A percentile compares a stretch with the other conserved stretches of the same genome.
Evolutionary conservation across 2,329 filamentous ascomycete species (phyloP).

Genomic region (Myriangium duriaei): DNA sequence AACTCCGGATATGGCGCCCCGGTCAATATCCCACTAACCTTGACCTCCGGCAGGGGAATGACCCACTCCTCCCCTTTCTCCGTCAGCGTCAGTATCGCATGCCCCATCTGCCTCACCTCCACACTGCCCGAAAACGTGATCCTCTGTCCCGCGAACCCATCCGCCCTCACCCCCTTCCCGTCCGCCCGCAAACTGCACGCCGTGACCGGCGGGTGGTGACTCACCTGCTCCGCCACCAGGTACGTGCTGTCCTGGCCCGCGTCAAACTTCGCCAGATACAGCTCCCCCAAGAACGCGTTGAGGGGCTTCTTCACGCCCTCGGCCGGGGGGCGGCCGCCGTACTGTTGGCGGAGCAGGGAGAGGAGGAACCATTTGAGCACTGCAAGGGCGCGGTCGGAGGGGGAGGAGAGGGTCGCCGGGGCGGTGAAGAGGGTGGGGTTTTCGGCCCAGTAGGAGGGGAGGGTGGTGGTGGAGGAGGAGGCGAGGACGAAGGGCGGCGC

Average conservation of each 20-base stretch:
- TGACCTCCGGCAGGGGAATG: constrained; percentile 33
- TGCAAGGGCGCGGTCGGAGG: constrained; percentile 30
- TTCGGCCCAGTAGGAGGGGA: constrained; percentile 36
- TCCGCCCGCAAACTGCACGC: constrained; percentile 37
- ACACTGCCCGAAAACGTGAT: constrained; percentile 34
- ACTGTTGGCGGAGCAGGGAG: constrained; percentile 36
- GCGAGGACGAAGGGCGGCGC: constrained; percentile 35
- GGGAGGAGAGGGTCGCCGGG: constrained; percentile 29
- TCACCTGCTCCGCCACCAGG: constrained; percentile 33
- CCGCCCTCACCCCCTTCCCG: constrained; percentile 29
- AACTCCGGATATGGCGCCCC: constrained; percentile 34
- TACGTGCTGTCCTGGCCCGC: constrained; percentile 27
- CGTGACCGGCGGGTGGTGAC: constrained; percentile 34
- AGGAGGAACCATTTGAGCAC: constrained; percentile 39
- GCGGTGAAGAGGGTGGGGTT: constrained; percentile 34
- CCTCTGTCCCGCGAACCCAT: constrained; percentile 35
- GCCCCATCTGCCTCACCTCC: constrained; percentile 35
- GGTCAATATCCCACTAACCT: constrained; percentile 32
- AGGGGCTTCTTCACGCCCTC: constrained; percentile 39
- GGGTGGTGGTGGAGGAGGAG: constrained; percentile 33
- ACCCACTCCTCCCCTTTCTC: constrained; percentile 33
- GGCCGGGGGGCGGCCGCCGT: constrained; percentile 29
- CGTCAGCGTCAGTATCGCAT: constrained; percentile 32
- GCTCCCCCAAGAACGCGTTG: constrained; percentile 38
- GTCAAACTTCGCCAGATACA: constrained; percentile 30